Conservation (phyloP, 768 basidiomycete species). For the Scleroderma bovista region DNA sequence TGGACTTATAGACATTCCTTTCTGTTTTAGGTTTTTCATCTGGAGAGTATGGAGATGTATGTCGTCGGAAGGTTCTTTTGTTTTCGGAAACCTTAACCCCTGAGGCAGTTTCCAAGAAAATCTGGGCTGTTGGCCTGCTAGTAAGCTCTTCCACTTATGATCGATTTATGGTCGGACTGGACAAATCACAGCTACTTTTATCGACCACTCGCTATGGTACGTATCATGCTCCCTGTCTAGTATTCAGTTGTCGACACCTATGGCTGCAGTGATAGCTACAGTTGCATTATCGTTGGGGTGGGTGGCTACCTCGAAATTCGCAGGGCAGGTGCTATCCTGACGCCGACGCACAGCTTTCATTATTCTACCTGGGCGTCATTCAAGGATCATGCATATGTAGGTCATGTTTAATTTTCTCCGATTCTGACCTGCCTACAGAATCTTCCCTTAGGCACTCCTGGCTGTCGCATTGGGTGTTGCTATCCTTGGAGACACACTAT, state of each 20-base stretch:
- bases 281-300: background rate
- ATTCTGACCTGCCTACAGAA: background rate
- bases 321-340: background rate
- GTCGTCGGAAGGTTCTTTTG: background rate
- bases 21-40: conserved; percentile 2
- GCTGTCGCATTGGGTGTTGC: background rate
- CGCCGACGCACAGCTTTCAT: background rate
- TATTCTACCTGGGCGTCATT: background rate
- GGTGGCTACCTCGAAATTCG: background rate
- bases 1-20: background rate
- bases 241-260: background rate
- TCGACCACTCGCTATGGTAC: conserved; percentile 1
- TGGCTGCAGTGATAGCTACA: background rate
- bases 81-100: background rate
- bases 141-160: background rate
- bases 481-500: background rate
- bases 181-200: background rate
- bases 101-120: background rate
- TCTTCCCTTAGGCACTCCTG: background rate
- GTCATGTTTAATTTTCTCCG: background rate
- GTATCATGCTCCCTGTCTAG: background rate
- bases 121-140: background rate
- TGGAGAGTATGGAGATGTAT: conserved; percentile 6
- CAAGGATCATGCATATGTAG: background rate
- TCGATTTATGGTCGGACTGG: background rate